A percentile compares a stretch with the other conserved stretches of the same genome.
phyloP scores from a whole-genome alignment of 2,329 filamentous ascomycete genomes.

The Aspergillus piperis region DNA sequence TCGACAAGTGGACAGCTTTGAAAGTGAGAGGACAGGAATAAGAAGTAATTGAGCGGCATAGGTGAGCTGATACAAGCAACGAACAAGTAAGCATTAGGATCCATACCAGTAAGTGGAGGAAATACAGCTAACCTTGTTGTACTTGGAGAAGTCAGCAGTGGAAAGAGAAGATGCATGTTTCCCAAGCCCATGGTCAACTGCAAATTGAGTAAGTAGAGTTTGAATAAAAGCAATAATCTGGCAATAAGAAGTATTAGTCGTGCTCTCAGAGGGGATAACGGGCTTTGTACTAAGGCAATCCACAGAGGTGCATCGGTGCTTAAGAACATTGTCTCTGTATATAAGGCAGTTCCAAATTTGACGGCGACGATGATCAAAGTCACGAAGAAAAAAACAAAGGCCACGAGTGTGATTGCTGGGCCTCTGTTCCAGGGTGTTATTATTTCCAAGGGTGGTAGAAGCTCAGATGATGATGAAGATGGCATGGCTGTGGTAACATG shows the following conservation, averaged over 20 bases:
- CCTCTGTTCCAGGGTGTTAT: background rate
- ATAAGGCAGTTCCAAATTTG: conserved; percentile 16
- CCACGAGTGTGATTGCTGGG: background rate
- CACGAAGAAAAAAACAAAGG: conserved; percentile 11
- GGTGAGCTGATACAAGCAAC: conserved; percentile 1
- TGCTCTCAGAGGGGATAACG: background rate
- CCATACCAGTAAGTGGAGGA: background rate
- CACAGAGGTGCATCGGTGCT: conserved; percentile 18
- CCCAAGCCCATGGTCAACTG: conserved; percentile 19
- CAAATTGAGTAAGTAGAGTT: conserved; percentile 16
- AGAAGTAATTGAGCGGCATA: conserved; percentile 17
- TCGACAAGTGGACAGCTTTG: conserved; percentile 4
- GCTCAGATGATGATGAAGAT: background rate
- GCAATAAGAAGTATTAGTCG: background rate
- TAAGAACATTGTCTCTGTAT: conserved; percentile 11
- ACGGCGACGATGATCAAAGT: conserved; percentile 19
- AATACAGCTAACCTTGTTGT: background rate
- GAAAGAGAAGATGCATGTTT: conserved; percentile 10
- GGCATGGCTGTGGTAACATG: background rate
- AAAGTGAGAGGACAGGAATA: conserved; percentile 15
- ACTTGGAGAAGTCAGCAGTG: background rate
- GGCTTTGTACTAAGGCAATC: conserved; percentile 9
- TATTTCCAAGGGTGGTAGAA: background rate
- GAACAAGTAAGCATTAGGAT: background rate
- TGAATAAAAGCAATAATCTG: conserved; percentile 16